Evolutionary conservation across 2,329 filamentous ascomycete genomes (phyloP), one percentile per base, ranked within the genome.

Genomic region (Fusarium sp.): DNA sequence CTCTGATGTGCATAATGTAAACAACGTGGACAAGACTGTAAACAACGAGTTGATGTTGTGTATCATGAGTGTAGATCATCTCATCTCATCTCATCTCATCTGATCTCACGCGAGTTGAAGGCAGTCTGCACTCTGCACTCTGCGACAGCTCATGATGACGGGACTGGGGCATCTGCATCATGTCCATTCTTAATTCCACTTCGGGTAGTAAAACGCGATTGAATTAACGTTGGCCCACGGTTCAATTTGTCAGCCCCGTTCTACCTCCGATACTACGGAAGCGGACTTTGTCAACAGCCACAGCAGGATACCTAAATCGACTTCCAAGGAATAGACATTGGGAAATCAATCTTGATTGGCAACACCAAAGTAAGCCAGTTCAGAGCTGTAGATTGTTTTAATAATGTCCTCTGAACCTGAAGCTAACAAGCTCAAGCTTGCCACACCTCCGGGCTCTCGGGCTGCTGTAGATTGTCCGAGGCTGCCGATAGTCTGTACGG

Each of bases 181-280:
- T 54, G 14, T 40, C 49, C 32, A 53, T 18, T 53, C 37, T 42
- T 48, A 13, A 48, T 58, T 59, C 66, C 66, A 48, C 30, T 59
- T 70, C 40, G 48, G 60, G 62, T 47, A 63, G 55, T 21, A n/a
- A 54, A 43, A 23, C n/a, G 28, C n/a, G 20, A 21, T 65, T 46
- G 47, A 55, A 48, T 63, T 57, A 55, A 68, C 55, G 59, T 66
- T 62, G 59, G 6, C 12, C n/a, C 34, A 32, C 16, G 23, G 25
- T 61, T 46, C 28, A 65, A 71, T 71, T 71, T 71, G 68, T 71
- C 68, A 71, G 68, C 68, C 41, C 23, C 37, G 28, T 18, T 34
- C 12, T 45, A 53, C 34, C 43, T 49, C 40, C 53, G 32, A 43
- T 7, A 14, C 34, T 28, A 21, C 45, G 30, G 28, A 34, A 23